Evolutionary conservation across 192 early-diverging fungal genomes (phyloP).

Genomic region (Backusella tarrabulga): DNA sequence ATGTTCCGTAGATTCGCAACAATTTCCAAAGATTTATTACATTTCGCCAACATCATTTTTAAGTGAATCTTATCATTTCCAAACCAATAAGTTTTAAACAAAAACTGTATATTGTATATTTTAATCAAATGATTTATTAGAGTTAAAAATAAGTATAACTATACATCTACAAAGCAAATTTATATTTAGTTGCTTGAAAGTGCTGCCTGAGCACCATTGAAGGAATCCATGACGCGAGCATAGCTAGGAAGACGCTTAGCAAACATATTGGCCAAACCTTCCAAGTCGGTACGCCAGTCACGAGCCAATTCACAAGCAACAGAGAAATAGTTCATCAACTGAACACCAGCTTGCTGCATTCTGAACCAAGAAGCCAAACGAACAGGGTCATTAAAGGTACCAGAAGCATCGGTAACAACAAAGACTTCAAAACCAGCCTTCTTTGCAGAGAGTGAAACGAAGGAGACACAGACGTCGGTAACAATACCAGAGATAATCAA

Average conservation of each 20-base stretch:
- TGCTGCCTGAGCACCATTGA: constrained; percentile 19
- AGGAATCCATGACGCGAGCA: constrained; percentile 25
- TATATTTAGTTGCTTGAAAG: not conserved
- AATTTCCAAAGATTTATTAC: too few species aligned
- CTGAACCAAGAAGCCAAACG: constrained; percentile 30
- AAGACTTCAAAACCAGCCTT: constrained; percentile 33
- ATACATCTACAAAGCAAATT: too few species aligned
- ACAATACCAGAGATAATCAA: constrained; percentile 35
- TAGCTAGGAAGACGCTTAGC: constrained; percentile 26
- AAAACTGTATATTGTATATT: too few species aligned
- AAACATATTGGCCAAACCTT: constrained; percentile 26
- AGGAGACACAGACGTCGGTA: constrained; percentile 36
- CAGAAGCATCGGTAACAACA: constrained; percentile 36
- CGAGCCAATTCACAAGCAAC: constrained; percentile 31
- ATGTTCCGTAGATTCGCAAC: too few species aligned
- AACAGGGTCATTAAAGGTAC: constrained; percentile 31
- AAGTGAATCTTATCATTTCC: too few species aligned
- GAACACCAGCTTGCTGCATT: constrained; percentile 29
- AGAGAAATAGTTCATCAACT: constrained; percentile 32
- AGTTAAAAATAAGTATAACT: too few species aligned
- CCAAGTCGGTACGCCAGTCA: constrained; percentile 26
- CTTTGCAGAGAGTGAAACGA: constrained; percentile 34
- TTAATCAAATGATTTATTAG: too few species aligned
- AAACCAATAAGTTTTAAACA: too few species aligned
- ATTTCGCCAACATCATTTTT: too few species aligned